Evolutionary conservation across 2,329 filamentous ascomycete species (phyloP).

Genomic region (Emmonsiellopsis sp.): DNA sequence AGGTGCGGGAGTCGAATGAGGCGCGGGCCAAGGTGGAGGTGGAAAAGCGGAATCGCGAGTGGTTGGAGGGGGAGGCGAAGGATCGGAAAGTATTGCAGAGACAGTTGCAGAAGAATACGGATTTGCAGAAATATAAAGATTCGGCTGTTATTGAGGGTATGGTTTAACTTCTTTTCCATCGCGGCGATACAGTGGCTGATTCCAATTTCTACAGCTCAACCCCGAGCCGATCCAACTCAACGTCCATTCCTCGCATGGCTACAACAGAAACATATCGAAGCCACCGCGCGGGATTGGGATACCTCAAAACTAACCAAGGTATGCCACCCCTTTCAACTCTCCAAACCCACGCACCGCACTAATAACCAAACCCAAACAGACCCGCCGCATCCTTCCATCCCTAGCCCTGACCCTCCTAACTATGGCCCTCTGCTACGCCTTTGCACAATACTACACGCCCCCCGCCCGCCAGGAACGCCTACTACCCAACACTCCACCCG

Average conservation of each 20-base stretch:
- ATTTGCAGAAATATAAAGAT: slow-evolving; percentile 27
- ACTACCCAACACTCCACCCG: slow-evolving; percentile 40
- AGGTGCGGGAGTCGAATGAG: slow-evolving; percentile 31
- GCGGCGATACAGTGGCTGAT: neutral
- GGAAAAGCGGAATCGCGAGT: slow-evolving; percentile 40
- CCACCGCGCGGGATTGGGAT: slow-evolving; percentile 25
- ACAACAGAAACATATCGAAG: slow-evolving; percentile 32
- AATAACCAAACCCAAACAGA: slow-evolving; percentile 14
- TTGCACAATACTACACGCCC: slow-evolving; percentile 40
- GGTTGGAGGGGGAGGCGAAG: slow-evolving; percentile 43
- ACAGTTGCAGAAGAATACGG: slow-evolving; percentile 24
- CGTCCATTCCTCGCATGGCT: slow-evolving; percentile 34
- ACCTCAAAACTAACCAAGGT: slow-evolving; percentile 28
- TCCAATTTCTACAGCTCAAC: slow-evolving; percentile 19
- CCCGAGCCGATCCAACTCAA: slow-evolving; percentile 30
- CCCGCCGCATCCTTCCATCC: slow-evolving; percentile 38
- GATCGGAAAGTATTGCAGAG: slow-evolving; percentile 24
- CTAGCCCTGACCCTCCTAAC: slow-evolving; percentile 30
- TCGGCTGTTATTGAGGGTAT: slow-evolving; percentile 27
- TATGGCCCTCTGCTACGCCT: slow-evolving; percentile 33
- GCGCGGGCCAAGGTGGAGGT: slow-evolving; percentile 33
- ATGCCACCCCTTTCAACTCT: slow-evolving; percentile 4
- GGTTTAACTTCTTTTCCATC: neutral
- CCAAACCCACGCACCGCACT: neutral
- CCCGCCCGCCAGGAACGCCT: slow-evolving; percentile 39